Evolutionary conservation across 805 yeast species (phyloP).

Genomic region (Saturnispora gosingensis): DNA sequence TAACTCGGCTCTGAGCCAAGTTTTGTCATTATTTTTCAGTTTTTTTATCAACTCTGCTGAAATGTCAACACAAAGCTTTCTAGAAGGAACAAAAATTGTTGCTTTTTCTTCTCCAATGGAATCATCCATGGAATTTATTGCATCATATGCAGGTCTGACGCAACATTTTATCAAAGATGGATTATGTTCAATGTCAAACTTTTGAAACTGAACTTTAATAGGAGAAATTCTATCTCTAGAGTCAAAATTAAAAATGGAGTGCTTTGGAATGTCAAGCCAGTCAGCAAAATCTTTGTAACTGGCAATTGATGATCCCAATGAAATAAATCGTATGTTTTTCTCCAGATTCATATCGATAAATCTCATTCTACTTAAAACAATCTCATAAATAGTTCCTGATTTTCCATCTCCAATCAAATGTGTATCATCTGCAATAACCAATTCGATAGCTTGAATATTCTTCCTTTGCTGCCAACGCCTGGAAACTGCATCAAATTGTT

Average conservation of each 20-base stretch:
- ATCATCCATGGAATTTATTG: conserved; percentile 28
- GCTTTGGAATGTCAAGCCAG: conserved; percentile 72
- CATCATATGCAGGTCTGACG: conserved; percentile 40
- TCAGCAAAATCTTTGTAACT: conserved; percentile 72
- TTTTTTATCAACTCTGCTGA: conserved; percentile 34
- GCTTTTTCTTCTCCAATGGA: conserved; percentile 27
- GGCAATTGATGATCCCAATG: conserved; percentile 58
- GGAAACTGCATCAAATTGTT: conserved; percentile 62
- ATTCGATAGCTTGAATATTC: conserved; percentile 56
- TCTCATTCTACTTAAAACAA: conserved; percentile 58
- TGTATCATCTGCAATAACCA: conserved; percentile 64
- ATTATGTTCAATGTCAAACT: conserved; percentile 37
- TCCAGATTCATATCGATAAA: conserved; percentile 63
- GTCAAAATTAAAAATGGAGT: conserved; percentile 57
- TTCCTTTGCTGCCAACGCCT: conserved; percentile 78
- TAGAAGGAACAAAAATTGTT: conserved; percentile 48
- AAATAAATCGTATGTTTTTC: conserved; percentile 51
- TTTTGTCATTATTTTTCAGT: conserved; percentile 26
- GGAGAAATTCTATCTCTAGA: conserved; percentile 51
- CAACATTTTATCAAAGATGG: conserved; percentile 45
- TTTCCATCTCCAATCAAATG: conserved; percentile 54
- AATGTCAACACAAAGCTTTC: conserved; percentile 46
- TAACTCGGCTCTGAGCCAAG: conserved; percentile 33
- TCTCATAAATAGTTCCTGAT: conserved; percentile 60
- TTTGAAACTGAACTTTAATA: conserved; percentile 48